A percentile compares a stretch with the other conserved stretches of the same genome.
phyloP scores from a whole-genome alignment of 2,329 filamentous ascomycete genomes.

The Fusarium papillatum region DNA sequence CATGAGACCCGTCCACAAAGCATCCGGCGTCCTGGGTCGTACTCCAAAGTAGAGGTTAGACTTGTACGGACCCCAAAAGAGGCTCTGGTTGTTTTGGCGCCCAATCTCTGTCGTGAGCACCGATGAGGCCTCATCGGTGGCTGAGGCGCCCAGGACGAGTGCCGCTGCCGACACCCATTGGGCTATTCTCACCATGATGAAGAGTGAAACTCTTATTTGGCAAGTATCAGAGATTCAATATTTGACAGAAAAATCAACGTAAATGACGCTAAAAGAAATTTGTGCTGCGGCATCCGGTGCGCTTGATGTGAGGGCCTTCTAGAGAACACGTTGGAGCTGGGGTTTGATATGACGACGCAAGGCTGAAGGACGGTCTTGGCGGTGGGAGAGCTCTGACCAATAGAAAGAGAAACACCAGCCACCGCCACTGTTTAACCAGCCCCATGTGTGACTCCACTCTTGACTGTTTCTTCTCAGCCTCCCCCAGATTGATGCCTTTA shows the following conservation, averaged over 20 bases:
- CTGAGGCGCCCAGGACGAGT: slow-evolving; percentile 44
- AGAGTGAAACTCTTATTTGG: not conserved
- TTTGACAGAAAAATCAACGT: not conserved
- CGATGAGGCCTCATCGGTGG: slow-evolving; percentile 47
- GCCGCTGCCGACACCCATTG: slow-evolving; percentile 48
- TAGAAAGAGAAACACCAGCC: slow-evolving; percentile 24
- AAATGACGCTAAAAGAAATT: not conserved
- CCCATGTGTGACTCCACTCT: slow-evolving; percentile 6
- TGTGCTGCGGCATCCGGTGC: slow-evolving; percentile 18
- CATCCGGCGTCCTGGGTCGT: slow-evolving; percentile 84
- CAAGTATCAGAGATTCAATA: not conserved
- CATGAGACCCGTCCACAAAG: slow-evolving; percentile 85
- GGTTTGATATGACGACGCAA: slow-evolving; percentile 39
- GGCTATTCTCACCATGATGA: slow-evolving; percentile 48
- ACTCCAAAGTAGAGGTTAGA: slow-evolving; percentile 96
- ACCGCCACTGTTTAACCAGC: slow-evolving; percentile 25
- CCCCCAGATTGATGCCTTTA: slow-evolving; percentile 16
- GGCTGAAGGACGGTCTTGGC: slow-evolving; percentile 37
- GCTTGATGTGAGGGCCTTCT: slow-evolving; percentile 25
- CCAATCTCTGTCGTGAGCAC: slow-evolving; percentile 64
- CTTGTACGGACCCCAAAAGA: slow-evolving; percentile 96
- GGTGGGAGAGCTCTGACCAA: slow-evolving; percentile 38
- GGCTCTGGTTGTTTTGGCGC: slow-evolving; percentile 79
- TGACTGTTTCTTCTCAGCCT: slow-evolving; percentile 34
- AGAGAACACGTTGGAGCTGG: slow-evolving; percentile 42